These are phyloP conservation scores for Epicoccum sorghinum DNA, from an alignment of 2,329 filamentous ascomycete species.

Conservation along the genomic window DNA sequence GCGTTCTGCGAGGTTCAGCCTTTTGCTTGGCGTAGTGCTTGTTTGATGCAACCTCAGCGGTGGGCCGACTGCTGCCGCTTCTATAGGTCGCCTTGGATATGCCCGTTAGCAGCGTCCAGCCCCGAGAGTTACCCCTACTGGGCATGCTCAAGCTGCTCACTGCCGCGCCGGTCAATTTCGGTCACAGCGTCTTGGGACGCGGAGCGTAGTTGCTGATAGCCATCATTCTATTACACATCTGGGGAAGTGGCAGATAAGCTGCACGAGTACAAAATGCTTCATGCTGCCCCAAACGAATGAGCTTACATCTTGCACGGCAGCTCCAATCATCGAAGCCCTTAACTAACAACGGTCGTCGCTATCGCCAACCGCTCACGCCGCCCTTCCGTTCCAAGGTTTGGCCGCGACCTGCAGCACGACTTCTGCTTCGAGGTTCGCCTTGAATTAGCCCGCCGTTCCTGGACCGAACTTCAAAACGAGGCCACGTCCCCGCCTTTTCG, in stretches of 20 bases:
- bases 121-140: slow-evolving; percentile 6
- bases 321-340: background rate
- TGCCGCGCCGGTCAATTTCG: slow-evolving; percentile 18
- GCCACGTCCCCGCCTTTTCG: slow-evolving; percentile 14
- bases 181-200: slow-evolving; percentile 12
- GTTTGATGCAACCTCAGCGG: slow-evolving; percentile 5
- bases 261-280: slow-evolving; percentile 9
- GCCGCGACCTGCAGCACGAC: slow-evolving; percentile 30
- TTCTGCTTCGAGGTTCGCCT: slow-evolving; percentile 21
- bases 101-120: slow-evolving; percentile 11
- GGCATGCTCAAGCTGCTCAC: slow-evolving; percentile 8
- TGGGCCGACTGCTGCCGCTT: slow-evolving; percentile 10
- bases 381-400: slow-evolving; percentile 18
- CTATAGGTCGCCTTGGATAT: slow-evolving; percentile 12
- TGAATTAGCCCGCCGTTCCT: slow-evolving; percentile 18
- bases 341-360: slow-evolving; percentile 3
- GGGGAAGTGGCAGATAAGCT: slow-evolving; percentile 19
- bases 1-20: slow-evolving; percentile 8
- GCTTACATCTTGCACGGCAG: background rate
- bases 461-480: slow-evolving; percentile 22
- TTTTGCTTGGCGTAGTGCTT: slow-evolving; percentile 14
- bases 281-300: background rate
- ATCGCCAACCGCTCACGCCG: slow-evolving; percentile 5
- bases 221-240: slow-evolving; percentile 24
- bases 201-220: slow-evolving; percentile 15